Conservation (phyloP, 805 yeast genomes). For the Zygoascus biomembranicola region DNA sequence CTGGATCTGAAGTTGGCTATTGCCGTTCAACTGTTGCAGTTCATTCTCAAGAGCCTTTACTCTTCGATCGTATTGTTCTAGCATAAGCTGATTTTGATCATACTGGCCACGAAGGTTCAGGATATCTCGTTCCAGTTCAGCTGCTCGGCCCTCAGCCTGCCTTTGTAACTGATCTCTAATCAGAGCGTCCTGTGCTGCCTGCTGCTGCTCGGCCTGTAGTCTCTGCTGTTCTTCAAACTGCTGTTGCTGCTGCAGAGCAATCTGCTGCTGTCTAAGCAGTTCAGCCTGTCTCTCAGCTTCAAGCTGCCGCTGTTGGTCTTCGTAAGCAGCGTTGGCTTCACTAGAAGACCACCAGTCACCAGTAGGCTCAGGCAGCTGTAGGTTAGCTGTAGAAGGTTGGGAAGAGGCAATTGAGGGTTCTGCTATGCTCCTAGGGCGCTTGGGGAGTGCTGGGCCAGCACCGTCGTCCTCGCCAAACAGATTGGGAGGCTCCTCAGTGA, state of each 20-base stretch:
- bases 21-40: constrained; percentile 47
- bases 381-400: constrained; percentile 24
- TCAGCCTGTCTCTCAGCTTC: constrained; percentile 59
- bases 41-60: constrained; percentile 78
- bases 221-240: constrained; percentile 69
- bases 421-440: constrained; percentile 27
- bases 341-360: constrained; percentile 37
- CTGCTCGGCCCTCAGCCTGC: constrained; percentile 69
- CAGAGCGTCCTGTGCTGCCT: constrained; percentile 61
- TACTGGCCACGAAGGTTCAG: constrained; percentile 68
- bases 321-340: constrained; percentile 36
- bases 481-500: constrained; percentile 53
- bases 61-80: constrained; percentile 80
- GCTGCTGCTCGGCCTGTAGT: constrained; percentile 59
- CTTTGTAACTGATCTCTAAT: constrained; percentile 59
- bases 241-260: constrained; percentile 59
- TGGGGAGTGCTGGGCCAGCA: constrained; percentile 33
- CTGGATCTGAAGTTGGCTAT: constrained; percentile 64
- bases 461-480: constrained; percentile 40
- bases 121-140: constrained; percentile 76
- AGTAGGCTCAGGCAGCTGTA: constrained; percentile 27
- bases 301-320: constrained; percentile 51
- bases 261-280: constrained; percentile 56
- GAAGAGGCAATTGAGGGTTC: constrained; percentile 22
- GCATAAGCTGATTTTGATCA: constrained; percentile 73